Evolutionary conservation across 1,139 yeast genomes (phyloP), one percentile per base, ranked within the genome.

Genomic region (Diutina catenulata): DNA sequence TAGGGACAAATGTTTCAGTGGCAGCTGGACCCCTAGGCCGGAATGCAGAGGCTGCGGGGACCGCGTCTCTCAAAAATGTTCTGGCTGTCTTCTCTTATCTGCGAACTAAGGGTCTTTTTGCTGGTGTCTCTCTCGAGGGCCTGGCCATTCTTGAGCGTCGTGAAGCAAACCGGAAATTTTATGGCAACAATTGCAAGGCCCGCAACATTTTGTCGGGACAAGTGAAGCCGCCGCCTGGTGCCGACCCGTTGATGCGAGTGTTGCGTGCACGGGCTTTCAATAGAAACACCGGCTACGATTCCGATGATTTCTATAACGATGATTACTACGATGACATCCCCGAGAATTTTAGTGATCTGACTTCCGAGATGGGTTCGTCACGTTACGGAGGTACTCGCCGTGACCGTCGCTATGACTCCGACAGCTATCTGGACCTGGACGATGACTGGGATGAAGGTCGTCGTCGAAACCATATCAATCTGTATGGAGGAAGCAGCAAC

Each of bases 11-110:
- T 53, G 72, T 91, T 16, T 86, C 96, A 14, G 79, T 91, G 31
- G 97, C 98, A n/a, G 97, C 96, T 0, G 98, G 98, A 29, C 98
- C 98, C 1, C 62, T 91, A 47, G 98, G 98, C 42, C 76, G 98
- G 62, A 88, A 86, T 51, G 98, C 96, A 3, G 98, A 91, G 58
- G 97, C 95, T 29, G 95, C 94, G 11, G 98, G 96, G 18, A 76
- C 94, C 28, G 98, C 97, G 0, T 84, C 96, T 3, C 62, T 86
- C 42, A 80, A 80, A 50, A 70, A 81, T 42, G 94, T 88, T 5
- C 83, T 97, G 3, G 95, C 98, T 4, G 80, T 91, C 14, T 91
- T 88, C 55, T 68, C 96, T 2, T 91, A 91, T 59, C 86, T 97
- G 13, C 91, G 91, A 59, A 88, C 96, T 3, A 91, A 93, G 57